Base-by-base conservation (phyloP, 2,329 filamentous ascomycete species). In the Talaromyces sp. region DNA sequence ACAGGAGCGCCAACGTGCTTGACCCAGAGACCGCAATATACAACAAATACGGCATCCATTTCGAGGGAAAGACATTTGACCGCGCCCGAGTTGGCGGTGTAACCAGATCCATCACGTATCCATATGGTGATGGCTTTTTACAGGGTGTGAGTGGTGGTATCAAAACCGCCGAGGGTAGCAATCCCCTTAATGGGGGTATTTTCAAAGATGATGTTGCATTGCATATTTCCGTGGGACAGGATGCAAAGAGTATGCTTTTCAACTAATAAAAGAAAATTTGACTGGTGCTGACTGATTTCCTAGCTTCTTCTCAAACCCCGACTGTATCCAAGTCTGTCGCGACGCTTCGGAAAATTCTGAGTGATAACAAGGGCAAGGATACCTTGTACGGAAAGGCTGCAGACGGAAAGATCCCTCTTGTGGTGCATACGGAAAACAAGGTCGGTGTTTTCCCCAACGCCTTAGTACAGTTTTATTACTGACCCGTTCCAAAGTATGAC, bases 81-180 rank as follows among this genome's bases (percentile, higher is more conserved):
- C 79, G 78, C 8, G 82, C 84, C 2, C 76, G 79, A 64, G 75
- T 76, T 33, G 86, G 85, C 64, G 86, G 85, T 52, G 82, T 87
- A 47, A 87, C 85, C 6, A 79, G 79, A 51, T 84, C 84, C 54
- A 79, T 88, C 57, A 83, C 85, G 0, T 82, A 85, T 1, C 86
- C 86, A 2, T 76, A 75, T 33, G 81, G 81, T 64, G 71, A 70
- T 2, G 74, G 69, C 2, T 81, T 82, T 0, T 80, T 85, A 63
- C 79, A 82, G 61, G 86, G 86, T 50, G 84, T 82, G 1, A 86
- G 84, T 63, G 84, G 83, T 5, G 85, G 85, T 2, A 86, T 88
- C 74, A 68, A 79, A 18, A 86, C 85, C 0, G 78, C 78, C 7
- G 82, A 81, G 3, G 68, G 70, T 51, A 81, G 79, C 2, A 73